Evolutionary conservation across 1,139 yeast genomes (phyloP).

Genomic region (Candida sojae): DNA sequence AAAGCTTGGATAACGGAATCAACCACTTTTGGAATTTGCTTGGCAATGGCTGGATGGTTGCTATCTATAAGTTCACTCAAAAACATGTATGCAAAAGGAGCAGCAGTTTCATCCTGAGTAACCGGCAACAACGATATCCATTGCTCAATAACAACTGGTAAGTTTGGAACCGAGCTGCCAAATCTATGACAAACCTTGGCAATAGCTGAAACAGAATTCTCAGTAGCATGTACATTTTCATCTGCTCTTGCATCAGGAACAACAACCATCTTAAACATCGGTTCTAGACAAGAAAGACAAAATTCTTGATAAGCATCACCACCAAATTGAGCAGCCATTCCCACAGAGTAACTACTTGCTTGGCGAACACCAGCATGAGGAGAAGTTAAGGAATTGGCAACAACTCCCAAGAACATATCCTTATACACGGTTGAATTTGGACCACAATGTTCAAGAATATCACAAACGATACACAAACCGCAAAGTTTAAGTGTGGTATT

Average conservation of each 20-base stretch:
- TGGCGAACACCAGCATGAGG: constrained; percentile 81
- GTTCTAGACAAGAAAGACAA: constrained; percentile 68
- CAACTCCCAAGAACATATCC: constrained; percentile 61
- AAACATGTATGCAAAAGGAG: constrained; percentile 81
- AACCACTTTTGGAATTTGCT: constrained; percentile 64
- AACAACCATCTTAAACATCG: constrained; percentile 70
- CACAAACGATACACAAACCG: constrained; percentile 80
- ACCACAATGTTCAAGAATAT: constrained; percentile 78
- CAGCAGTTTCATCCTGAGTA: constrained; percentile 83
- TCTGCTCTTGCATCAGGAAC: constrained; percentile 87
- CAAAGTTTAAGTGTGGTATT: constrained; percentile 71
- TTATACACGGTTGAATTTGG: constrained; percentile 63
- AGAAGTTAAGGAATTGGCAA: constrained; percentile 65
- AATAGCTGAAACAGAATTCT: constrained; percentile 78
- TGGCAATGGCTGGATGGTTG: constrained; percentile 61
- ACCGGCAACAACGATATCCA: constrained; percentile 88
- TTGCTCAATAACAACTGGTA: constrained; percentile 62
- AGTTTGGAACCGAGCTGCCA: constrained; percentile 58
- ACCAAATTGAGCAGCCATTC: constrained; percentile 82
- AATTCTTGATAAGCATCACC: constrained; percentile 65
- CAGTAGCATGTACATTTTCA: constrained; percentile 85
- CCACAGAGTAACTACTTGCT: constrained; percentile 83
- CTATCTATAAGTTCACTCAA: constrained; percentile 72
- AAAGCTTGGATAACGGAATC: constrained; percentile 80
- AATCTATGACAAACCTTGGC: constrained; percentile 72